phyloP scores from a whole-genome alignment of 805 yeast species.

The Vanderwaltozyma tropicalis region DNA sequence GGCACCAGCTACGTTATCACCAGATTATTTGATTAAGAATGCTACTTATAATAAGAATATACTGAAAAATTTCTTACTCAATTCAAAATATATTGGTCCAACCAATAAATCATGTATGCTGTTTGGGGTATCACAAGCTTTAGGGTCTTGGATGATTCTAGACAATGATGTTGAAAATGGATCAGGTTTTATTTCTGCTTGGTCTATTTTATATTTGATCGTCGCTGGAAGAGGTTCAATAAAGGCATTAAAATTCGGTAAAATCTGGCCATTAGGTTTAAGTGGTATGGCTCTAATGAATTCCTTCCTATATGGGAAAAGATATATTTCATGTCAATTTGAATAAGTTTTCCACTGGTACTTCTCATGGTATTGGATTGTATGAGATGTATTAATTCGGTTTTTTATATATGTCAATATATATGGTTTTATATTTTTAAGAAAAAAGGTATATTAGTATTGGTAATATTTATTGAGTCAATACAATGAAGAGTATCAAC shows the following conservation, averaged over 20 bases:
- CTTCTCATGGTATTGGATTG: too few relatives aligned
- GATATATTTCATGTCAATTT: slow-evolving; percentile 41
- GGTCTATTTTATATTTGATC: slow-evolving; percentile 66
- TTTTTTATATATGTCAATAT: too few relatives aligned
- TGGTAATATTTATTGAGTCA: too few relatives aligned
- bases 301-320: slow-evolving; percentile 56
- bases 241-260: slow-evolving; percentile 39
- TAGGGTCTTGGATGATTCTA: slow-evolving; percentile 63
- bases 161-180: slow-evolving; percentile 76
- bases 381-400: too few relatives aligned
- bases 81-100: slow-evolving; percentile 26
- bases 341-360: neutral
- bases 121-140: slow-evolving; percentile 51
- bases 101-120: slow-evolving; percentile 33
- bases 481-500: too few relatives aligned
- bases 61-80: neutral
- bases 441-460: too few relatives aligned
- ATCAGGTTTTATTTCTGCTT: slow-evolving; percentile 69
- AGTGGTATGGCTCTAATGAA: slow-evolving; percentile 50
- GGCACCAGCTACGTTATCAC: slow-evolving; percentile 22
- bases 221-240: slow-evolving; percentile 58
- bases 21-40: neutral
- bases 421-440: too few relatives aligned
- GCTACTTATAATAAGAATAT: neutral
- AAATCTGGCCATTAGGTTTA: slow-evolving; percentile 52